A percentile compares a stretch with the other conserved stretches of the same genome.
Conservation (phyloP, 139 green algal species). For the Nannochloris sp. region DNA sequence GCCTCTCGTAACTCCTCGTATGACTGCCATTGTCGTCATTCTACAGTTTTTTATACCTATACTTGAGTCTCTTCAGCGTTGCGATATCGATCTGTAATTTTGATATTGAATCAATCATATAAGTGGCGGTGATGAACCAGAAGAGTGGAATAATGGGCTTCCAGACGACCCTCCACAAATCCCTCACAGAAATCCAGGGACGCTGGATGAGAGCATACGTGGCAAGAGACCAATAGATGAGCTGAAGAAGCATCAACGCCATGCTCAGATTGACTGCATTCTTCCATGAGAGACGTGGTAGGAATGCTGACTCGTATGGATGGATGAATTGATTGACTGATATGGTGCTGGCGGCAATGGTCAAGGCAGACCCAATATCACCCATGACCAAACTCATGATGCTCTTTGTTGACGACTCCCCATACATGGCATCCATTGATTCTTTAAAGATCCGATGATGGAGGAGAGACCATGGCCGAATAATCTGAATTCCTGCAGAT, state of each 20-base stretch:
- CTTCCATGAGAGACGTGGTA: no score
- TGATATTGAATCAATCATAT: not conserved
- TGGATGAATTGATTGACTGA: no score
- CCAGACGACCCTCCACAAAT: constrained; percentile 13
- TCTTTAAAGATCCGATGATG: not conserved
- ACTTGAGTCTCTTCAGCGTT: constrained; percentile 1
- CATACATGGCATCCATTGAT: not conserved
- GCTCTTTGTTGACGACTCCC: not conserved
- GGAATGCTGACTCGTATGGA: no score
- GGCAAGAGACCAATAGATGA: constrained; percentile 9
- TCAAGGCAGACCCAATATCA: not conserved
- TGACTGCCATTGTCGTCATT: no score
- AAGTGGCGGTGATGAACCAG: not conserved
- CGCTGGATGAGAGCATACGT: not conserved
- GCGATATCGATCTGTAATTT: not conserved
- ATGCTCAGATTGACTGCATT: no score
- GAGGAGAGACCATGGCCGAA: not conserved
- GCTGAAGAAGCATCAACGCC: not conserved
- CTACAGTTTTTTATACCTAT: constrained; percentile 14
- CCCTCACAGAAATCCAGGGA: not conserved
- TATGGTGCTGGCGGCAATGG: no score
- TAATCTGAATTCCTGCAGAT: not conserved
- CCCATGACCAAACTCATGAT: not conserved
- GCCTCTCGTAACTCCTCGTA: no score
- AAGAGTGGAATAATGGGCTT: constrained; percentile 9